Conservation (phyloP, 2,329 filamentous ascomycete genomes). For the Fusarium falciforme region DNA sequence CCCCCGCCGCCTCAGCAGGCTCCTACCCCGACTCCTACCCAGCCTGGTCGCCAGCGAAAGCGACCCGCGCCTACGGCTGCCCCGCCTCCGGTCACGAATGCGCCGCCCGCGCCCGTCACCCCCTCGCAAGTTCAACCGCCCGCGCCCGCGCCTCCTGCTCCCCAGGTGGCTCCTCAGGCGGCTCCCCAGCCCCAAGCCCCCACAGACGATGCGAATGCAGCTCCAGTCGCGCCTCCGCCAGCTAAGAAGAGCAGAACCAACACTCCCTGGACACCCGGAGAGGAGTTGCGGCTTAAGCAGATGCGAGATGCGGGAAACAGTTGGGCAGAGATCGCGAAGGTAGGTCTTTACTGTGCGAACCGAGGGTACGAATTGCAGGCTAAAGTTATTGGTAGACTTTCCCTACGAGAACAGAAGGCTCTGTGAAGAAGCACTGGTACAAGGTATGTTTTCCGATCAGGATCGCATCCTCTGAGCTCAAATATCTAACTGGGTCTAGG, state of each 20-base stretch:
- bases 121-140: slow-evolving; percentile 49
- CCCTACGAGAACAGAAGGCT: slow-evolving; percentile 92
- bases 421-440: slow-evolving; percentile 99
- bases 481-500: slow-evolving; percentile 61
- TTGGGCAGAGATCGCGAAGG: slow-evolving; percentile 99
- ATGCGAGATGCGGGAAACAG: slow-evolving; percentile 94
- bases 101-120: slow-evolving; percentile 48
- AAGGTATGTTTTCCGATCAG: slow-evolving; percentile 71
- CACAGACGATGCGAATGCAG: slow-evolving; percentile 47
- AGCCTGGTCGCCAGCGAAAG: slow-evolving; percentile 55
- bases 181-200: slow-evolving; percentile 44
- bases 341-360: slow-evolving; percentile 62
- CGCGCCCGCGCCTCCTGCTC: slow-evolving; percentile 44
- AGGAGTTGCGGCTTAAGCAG: slow-evolving; percentile 90
- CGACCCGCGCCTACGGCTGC: slow-evolving; percentile 54
- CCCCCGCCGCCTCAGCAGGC: slow-evolving; percentile 50
- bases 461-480: neutral
- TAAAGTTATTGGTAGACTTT: slow-evolving; percentile 76
- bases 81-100: slow-evolving; percentile 51
- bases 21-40: slow-evolving; percentile 53
- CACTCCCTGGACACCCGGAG: slow-evolving; percentile 95
- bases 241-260: slow-evolving; percentile 97
- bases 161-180: slow-evolving; percentile 43
- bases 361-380: slow-evolving; percentile 1
- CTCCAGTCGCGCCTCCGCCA: slow-evolving; percentile 60